phyloP scores from a whole-genome alignment of 805 yeast species.

The Wickerhamiella domercqiae region DNA sequence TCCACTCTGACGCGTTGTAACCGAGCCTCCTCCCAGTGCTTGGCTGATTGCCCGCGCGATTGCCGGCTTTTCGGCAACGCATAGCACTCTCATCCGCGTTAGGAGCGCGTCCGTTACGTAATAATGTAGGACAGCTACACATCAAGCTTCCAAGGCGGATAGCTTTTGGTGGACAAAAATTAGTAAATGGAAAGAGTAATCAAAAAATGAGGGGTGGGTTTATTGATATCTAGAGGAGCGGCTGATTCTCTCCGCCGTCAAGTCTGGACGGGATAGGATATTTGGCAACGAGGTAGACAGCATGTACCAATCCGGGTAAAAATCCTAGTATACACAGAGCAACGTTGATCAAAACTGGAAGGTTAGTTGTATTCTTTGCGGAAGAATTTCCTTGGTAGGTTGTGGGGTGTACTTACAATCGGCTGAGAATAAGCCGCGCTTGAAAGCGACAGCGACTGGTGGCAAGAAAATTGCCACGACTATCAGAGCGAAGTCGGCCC shows the following conservation, averaged over 20 bases:
- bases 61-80: conserved; percentile 96
- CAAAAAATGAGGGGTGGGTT: too few relatives aligned
- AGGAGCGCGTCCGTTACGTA: too few relatives aligned
- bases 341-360: conserved; percentile 38
- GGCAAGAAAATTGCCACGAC: conserved; percentile 59
- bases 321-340: conserved; percentile 56
- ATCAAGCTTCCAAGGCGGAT: too few relatives aligned
- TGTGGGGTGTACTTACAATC: conserved; percentile 29
- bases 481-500: conserved; percentile 50
- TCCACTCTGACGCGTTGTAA: conserved; percentile 31
- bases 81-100: conserved; percentile 35
- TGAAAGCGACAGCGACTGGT: conserved; percentile 62
- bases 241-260: background rate
- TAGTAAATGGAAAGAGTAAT: too few relatives aligned
- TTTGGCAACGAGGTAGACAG: conserved; percentile 62
- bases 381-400: background rate
- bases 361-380: background rate
- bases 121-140: too few relatives aligned
- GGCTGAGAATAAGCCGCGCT: conserved; percentile 56
- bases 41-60: conserved; percentile 73
- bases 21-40: conserved; percentile 61
- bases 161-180: too few relatives aligned
- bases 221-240: too few relatives aligned
- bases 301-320: conserved; percentile 63
- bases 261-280: too few relatives aligned